Evolutionary conservation across 768 basidiomycete genomes (phyloP).

Genomic region (Piloderma croceum): DNA sequence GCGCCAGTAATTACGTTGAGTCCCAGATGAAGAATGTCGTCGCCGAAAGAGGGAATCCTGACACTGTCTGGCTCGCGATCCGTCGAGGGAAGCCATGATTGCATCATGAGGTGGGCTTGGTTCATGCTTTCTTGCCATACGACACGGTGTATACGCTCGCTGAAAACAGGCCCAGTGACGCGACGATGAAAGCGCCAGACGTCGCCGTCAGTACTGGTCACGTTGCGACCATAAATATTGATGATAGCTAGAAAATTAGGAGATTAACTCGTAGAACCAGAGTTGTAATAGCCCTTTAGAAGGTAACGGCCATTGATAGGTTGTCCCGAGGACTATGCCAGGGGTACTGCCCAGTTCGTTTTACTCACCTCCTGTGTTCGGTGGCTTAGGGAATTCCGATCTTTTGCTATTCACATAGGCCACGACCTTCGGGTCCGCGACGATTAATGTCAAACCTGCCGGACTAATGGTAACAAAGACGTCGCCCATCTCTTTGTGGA

Average conservation of each 20-base stretch:
- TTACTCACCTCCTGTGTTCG: conserved; percentile 11
- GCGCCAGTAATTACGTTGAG: conserved; percentile 9
- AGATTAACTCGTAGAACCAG: too few species aligned
- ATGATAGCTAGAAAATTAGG: conserved; percentile 3
- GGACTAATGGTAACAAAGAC: conserved; percentile 5
- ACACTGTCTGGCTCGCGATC: background rate
- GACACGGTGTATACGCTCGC: conserved; percentile 7
- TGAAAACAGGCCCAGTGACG: conserved; percentile 10
- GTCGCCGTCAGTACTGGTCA: conserved; percentile 9
- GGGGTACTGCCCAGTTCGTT: too few species aligned
- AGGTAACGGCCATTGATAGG: too few species aligned
- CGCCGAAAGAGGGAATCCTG: background rate
- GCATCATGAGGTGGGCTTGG: conserved; percentile 5
- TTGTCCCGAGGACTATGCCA: too few species aligned
- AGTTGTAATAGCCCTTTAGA: background rate
- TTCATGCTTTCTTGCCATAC: conserved; percentile 5
- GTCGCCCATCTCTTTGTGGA: conserved; percentile 11
- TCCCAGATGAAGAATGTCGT: conserved; percentile 5
- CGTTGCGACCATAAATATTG: conserved; percentile 8
- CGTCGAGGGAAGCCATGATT: conserved; percentile 1
- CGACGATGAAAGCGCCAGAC: conserved; percentile 9
- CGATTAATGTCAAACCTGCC: conserved; percentile 4
- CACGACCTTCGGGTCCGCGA: conserved; percentile 11
- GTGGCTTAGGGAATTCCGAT: conserved; percentile 6
- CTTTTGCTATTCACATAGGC: conserved; percentile 2